These are phyloP conservation scores for Fusarium avenaceum DNA, from an alignment of 2,329 filamentous ascomycete genomes.

Conservation along the genomic window DNA sequence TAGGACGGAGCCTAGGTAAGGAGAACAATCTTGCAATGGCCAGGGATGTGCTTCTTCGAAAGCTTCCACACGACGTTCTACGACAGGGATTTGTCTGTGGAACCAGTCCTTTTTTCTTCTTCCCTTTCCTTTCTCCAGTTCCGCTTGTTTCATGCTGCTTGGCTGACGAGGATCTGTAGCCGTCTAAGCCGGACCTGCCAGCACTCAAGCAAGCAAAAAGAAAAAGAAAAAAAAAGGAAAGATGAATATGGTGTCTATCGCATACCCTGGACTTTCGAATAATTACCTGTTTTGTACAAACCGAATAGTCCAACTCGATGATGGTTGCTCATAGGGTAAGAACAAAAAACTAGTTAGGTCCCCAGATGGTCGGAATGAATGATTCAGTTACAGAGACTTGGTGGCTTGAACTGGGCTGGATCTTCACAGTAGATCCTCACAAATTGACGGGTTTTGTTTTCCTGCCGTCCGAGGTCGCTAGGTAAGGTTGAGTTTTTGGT, in stretches of 20 bases:
- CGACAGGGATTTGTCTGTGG: slow-evolving; percentile 37
- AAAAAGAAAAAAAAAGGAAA: neutral
- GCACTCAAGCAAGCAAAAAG: neutral
- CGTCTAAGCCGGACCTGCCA: slow-evolving; percentile 29
- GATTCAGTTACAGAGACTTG: slow-evolving; percentile 7
- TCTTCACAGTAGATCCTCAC: neutral
- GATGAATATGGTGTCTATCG: neutral
- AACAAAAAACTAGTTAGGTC: slow-evolving; percentile 33
- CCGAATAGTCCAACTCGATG: neutral
- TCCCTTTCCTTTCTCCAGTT: slow-evolving; percentile 22
- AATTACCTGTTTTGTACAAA: slow-evolving; percentile 29
- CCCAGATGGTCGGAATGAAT: slow-evolving; percentile 42
- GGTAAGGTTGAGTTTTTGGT: slow-evolving; percentile 5
- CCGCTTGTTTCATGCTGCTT: slow-evolving; percentile 32
- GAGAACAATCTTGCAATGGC: slow-evolving; percentile 24
- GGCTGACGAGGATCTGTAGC: slow-evolving; percentile 34
- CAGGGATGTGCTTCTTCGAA: slow-evolving; percentile 40
- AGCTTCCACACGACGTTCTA: slow-evolving; percentile 49
- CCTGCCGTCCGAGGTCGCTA: neutral
- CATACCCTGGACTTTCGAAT: slow-evolving; percentile 6
- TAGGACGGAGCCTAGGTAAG: slow-evolving; percentile 28
- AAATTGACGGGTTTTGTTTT: slow-evolving; percentile 21
- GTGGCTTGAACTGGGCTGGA: slow-evolving; percentile 24
- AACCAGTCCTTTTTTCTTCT: slow-evolving; percentile 13
- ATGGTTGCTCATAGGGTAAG: slow-evolving; percentile 26